These are phyloP conservation scores for Solioccasus polychromus DNA, from an alignment of 768 basidiomycete species.

Conservation along the genomic window DNA sequence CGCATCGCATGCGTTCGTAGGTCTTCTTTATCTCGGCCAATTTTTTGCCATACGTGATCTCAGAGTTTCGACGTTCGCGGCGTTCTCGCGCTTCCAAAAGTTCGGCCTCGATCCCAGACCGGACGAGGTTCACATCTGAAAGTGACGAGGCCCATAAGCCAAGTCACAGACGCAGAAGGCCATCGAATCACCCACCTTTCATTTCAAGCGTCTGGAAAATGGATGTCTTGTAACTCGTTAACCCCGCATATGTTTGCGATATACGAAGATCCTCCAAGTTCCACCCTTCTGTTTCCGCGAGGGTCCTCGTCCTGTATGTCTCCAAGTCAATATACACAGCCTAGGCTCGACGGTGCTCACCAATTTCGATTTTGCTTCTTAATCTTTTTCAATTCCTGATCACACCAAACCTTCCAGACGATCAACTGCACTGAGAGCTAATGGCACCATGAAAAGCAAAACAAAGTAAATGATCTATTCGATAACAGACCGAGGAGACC, in stretches of 20 bases:
- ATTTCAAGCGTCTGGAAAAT: slow-evolving; percentile 38
- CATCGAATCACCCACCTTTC: slow-evolving; percentile 32
- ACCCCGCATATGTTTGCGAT: slow-evolving; percentile 36
- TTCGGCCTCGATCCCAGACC: slow-evolving; percentile 26
- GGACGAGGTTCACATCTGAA: slow-evolving; percentile 22
- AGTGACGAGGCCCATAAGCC: neutral
- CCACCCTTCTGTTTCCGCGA: slow-evolving; percentile 45
- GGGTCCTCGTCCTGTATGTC: slow-evolving; percentile 31
- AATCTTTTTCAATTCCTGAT: neutral
- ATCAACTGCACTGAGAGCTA: slow-evolving; percentile 24
- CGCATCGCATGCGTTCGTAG: slow-evolving; percentile 45
- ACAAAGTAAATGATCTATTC: neutral
- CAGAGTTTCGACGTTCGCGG: slow-evolving; percentile 27
- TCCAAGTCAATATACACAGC: neutral
- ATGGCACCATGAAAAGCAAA: neutral
- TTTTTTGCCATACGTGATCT: slow-evolving; percentile 23
- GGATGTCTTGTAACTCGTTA: slow-evolving; percentile 37
- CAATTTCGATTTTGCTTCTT: slow-evolving; percentile 13
- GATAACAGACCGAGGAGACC: neutral
- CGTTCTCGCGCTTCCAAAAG: slow-evolving; percentile 25
- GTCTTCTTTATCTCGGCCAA: slow-evolving; percentile 39
- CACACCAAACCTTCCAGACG: slow-evolving; percentile 28
- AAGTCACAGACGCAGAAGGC: neutral
- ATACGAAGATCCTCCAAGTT: slow-evolving; percentile 39
- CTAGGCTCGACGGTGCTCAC: slow-evolving; percentile 4